Conservation (phyloP, 441 rosid species). For the Erodium texanum region DNA sequence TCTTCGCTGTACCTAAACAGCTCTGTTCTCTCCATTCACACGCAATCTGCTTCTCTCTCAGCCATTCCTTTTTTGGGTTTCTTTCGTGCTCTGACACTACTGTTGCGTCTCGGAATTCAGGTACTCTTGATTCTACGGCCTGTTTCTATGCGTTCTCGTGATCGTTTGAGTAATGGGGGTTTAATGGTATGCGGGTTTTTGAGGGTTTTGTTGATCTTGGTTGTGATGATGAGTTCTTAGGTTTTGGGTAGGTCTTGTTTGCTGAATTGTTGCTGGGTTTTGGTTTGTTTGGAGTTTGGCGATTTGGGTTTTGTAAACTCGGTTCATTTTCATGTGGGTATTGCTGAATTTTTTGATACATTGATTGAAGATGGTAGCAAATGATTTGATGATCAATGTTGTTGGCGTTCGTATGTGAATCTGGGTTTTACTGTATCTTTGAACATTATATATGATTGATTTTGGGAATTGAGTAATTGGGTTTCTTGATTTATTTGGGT, state of each 20-base stretch:
- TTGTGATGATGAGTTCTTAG: not conserved
- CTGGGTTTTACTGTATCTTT: no score
- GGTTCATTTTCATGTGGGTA: not conserved
- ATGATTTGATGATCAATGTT: not conserved
- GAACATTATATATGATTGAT: no score
- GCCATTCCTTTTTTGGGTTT: not conserved
- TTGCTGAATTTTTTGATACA: not conserved
- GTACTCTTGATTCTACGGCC: not conserved
- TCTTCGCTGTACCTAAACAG: not conserved
- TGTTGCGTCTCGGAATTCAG: slow-evolving; percentile 1
- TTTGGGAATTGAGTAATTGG: not conserved
- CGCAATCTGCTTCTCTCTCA: slow-evolving; percentile 2
- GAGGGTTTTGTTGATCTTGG: slow-evolving; percentile 9
- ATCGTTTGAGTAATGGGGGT: not conserved
- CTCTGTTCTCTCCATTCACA: not conserved
- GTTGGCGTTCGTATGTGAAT: not conserved
- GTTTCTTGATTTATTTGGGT: slow-evolving; percentile 8
- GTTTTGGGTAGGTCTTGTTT: not conserved
- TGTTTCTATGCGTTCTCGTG: not conserved
- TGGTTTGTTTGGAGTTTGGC: not conserved
- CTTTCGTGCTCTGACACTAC: not conserved
- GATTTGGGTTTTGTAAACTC: not conserved
- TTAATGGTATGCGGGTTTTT: not conserved
- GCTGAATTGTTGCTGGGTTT: not conserved
- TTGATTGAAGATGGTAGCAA: not conserved